Evolutionary conservation across 2,329 filamentous ascomycete genomes (phyloP), one percentile per base, ranked within the genome.

Genomic region (Xylariaceae sp.): DNA sequence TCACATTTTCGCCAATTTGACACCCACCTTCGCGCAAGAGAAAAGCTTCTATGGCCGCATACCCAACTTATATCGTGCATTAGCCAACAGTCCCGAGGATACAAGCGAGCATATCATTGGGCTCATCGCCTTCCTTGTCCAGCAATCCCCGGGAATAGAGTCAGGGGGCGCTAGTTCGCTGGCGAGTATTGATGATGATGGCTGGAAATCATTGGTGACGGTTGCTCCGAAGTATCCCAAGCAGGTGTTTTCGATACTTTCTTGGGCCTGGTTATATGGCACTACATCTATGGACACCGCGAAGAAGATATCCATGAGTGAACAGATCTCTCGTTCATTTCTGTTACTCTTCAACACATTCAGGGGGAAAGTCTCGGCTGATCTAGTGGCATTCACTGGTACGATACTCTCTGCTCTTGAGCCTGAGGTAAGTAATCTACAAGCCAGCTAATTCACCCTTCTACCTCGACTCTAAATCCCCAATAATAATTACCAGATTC

Each of bases 301-400:
- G 40, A 61, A 68, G 29, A 44, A n/a, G 29, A 45, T 18, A 44
- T 73, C 7, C 26, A 40, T 48, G 28, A 50, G 55, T 28, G 35
- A 39, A 9, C 72, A 69, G 45, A 67, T 84, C 32, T 66, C 78
- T 47, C 45, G 54, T 11, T 67, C 67, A 3, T 63, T 83, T 3
- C 65, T 68, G 28, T 60, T 57, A 8, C 65, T 83, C 3, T 9
- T 49, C 15, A 41, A 40, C 1, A 45, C 42, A 4, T 50, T 51
- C 19, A 73, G 67, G 29, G 72, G 72, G 9, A 83, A 79, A 9
- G 78, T 83, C 54, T 77, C 70, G 4, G 74, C 79, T 3, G 82
- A 76, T 0, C 64, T 84, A 3, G 62, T 84, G 2, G 66, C 66
- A 30, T 83, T 82, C 51, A 51, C 81, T n/a, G 73, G 70, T 13